Percentiles rank a stretch among this genome's conserved stretches.
Conservation (phyloP, 306 rosid species). For the Pyrus pyrifolia region DNA sequence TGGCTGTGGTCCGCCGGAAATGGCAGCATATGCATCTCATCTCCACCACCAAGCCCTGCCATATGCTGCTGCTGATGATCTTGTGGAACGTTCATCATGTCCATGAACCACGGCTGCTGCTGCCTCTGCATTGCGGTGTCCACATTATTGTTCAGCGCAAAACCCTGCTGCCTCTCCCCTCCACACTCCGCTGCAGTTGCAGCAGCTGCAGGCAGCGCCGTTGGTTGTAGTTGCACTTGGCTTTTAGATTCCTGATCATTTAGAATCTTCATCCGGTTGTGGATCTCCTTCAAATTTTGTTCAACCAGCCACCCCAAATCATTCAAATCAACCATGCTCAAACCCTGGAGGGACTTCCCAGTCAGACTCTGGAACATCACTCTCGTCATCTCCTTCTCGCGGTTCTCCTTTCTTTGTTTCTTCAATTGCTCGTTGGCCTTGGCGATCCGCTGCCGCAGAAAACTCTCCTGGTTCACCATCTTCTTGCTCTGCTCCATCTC, state of each 20-base stretch:
- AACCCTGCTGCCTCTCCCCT: not conserved
- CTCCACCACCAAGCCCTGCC: slow-evolving; percentile 7
- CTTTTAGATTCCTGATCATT: not conserved
- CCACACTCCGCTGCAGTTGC: not conserved
- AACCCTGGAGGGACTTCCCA: not conserved
- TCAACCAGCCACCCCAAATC: slow-evolving; percentile 27
- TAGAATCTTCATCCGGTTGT: slow-evolving; percentile 6
- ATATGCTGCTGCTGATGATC: not conserved
- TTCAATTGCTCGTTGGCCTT: slow-evolving; percentile 16
- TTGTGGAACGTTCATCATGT: not conserved
- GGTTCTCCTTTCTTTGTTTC: slow-evolving; percentile 19
- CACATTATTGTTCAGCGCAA: not conserved
- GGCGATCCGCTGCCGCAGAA: slow-evolving; percentile 17
- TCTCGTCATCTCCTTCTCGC: slow-evolving; percentile 19
- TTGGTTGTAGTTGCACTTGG: not conserved
- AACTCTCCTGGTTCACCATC: slow-evolving; percentile 29
- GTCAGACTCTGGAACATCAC: slow-evolving; percentile 16
- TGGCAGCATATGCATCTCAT: slow-evolving; percentile 10
- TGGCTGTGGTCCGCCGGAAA: slow-evolving; percentile 3
- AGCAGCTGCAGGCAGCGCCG: not conserved
- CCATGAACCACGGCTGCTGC: not conserved
- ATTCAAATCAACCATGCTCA: slow-evolving; percentile 18
- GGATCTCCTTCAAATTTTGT: slow-evolving; percentile 15
- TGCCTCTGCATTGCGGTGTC: not conserved
- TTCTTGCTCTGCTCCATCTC: slow-evolving; percentile 25